phyloP scores from a whole-genome alignment of 2,329 filamentous ascomycete genomes.

The Aspergillus spinulosporus region DNA sequence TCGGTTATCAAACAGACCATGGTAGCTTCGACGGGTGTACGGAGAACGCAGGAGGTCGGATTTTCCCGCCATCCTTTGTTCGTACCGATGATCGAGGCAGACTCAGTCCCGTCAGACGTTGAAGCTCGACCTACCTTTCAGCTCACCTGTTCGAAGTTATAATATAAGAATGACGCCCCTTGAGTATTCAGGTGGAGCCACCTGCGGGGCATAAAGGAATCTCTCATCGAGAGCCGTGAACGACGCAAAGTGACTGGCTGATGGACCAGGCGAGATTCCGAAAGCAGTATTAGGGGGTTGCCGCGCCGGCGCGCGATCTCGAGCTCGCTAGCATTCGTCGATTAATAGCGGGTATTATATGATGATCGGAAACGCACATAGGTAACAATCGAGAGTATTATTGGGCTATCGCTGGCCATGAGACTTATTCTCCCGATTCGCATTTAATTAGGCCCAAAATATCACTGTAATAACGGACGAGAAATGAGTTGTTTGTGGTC shows the following conservation, averaged over 20 bases:
- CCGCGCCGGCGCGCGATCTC: neutral
- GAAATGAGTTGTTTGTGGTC: neutral
- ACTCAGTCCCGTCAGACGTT: neutral
- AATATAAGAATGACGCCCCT: slow-evolving; percentile 4
- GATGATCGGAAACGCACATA: neutral
- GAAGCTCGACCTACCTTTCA: neutral
- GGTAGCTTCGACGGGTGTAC: neutral
- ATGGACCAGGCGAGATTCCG: slow-evolving; percentile 1
- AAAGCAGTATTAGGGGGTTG: neutral
- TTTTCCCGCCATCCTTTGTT: neutral
- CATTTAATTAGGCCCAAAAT: neutral
- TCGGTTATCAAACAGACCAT: neutral
- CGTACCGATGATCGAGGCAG: neutral
- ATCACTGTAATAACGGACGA: neutral
- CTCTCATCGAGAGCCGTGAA: slow-evolving; percentile 11
- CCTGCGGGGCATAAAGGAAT: slow-evolving; percentile 16
- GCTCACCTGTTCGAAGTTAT: neutral
- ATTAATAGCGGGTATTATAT: slow-evolving; percentile 4
- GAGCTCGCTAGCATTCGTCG: neutral
- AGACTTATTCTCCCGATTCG: neutral
- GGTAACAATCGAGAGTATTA: neutral
- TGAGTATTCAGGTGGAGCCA: slow-evolving; percentile 7
- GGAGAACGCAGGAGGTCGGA: neutral
- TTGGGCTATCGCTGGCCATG: neutral
- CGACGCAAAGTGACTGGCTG: slow-evolving; percentile 8